phyloP scores from a whole-genome alignment of 257 asterid genomes.

The Solanum bukasovii region DNA sequence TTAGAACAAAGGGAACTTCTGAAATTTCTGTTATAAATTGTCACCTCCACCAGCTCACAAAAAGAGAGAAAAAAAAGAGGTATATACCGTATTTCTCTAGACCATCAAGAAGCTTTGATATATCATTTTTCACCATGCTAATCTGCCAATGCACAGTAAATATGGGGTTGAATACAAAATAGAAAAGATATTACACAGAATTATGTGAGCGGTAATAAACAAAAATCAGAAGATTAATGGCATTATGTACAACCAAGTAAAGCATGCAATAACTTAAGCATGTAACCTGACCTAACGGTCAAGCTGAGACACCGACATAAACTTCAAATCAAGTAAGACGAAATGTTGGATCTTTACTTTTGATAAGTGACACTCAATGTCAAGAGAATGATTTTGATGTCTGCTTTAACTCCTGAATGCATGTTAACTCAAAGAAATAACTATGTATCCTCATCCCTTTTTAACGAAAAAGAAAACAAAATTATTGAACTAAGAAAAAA shows the following conservation, averaged over 20 bases:
- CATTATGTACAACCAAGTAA: not conserved
- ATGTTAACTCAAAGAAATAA: not conserved
- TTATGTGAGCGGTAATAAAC: not conserved
- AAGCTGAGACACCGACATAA: not conserved
- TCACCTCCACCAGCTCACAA: not conserved
- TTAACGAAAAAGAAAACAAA: not conserved
- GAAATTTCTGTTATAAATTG: not conserved
- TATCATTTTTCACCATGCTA: constrained; percentile 51
- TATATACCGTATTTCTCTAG: constrained; percentile 68
- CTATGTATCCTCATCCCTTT: not conserved
- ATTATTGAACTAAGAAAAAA: not conserved
- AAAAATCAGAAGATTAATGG: not conserved
- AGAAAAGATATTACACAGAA: not conserved
- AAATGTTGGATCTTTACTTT: not conserved
- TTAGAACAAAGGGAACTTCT: not conserved
- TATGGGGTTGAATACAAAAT: not conserved
- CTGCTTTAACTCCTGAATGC: not conserved
- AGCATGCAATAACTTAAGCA: not conserved
- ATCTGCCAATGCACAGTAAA: constrained; percentile 37
- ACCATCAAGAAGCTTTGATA: constrained; percentile 79
- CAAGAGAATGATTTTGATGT: not conserved
- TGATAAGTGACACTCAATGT: not conserved
- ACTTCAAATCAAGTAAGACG: not conserved
- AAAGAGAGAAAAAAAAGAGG: not conserved
- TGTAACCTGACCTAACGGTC: not conserved